These are phyloP conservation scores for Hypoxylon crocopeplum DNA, from an alignment of 495 filamentous ascomycete species.

Conservation along the genomic window DNA sequence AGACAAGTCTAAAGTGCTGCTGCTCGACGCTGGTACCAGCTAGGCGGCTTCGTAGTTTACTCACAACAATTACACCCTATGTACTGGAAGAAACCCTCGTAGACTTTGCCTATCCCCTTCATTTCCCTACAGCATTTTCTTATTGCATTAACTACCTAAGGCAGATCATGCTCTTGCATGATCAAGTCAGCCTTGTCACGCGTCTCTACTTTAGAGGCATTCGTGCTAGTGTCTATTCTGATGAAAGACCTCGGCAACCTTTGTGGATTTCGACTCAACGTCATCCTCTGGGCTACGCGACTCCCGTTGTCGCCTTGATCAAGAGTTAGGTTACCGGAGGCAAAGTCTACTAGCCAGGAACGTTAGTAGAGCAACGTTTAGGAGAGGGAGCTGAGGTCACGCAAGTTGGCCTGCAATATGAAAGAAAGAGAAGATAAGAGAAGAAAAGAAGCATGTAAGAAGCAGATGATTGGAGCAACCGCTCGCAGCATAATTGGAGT, in stretches of 20 bases:
- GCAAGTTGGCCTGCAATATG: neutral
- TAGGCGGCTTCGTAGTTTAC: conserved; percentile 44
- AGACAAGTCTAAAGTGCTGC: conserved; percentile 59
- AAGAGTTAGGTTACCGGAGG: conserved; percentile 2
- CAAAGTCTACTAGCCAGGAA: conserved; percentile 14
- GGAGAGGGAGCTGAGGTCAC: neutral
- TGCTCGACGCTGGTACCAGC: conserved; percentile 40
- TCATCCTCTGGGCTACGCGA: conserved; percentile 1
- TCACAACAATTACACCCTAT: conserved; percentile 27
- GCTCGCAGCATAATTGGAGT: conserved; percentile 17
- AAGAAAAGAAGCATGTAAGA: conserved; percentile 7
- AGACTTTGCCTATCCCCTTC: conserved; percentile 24
- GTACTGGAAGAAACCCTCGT: conserved; percentile 26
- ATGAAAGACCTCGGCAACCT: conserved; percentile 5
- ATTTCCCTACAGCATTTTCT: conserved; percentile 1
- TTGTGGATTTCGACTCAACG: conserved; percentile 5
- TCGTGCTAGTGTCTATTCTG: conserved; percentile 6
- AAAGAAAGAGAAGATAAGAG: conserved; percentile 8
- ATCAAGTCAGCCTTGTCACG: conserved; percentile 11
- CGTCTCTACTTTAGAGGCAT: conserved; percentile 11
- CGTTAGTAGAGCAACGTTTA: conserved; percentile 7
- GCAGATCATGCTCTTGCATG: conserved; percentile 14
- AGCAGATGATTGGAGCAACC: neutral
- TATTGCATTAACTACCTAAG: conserved; percentile 8
- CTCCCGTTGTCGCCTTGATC: conserved; percentile 4